Base-by-base conservation (phyloP, 345 rosid genomes). In the Passiflora organensis region DNA sequence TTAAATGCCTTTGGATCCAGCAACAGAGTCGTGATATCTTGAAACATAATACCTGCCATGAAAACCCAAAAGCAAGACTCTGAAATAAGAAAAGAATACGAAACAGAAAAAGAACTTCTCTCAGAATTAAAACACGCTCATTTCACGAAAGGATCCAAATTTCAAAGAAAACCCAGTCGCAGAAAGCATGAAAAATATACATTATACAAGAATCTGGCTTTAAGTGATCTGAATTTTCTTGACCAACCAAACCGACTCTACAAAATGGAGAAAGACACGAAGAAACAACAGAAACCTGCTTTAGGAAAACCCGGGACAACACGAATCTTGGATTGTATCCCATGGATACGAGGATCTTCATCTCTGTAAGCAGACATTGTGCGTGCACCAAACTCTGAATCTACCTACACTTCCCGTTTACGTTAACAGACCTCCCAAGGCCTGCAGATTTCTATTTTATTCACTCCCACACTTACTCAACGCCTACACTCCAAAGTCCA, bases 41-140 rank as follows among this genome's bases (percentile, higher is more conserved):
- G 97, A 67, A 94, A 94, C 96, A 86, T 89, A 20, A 89, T 89
- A 51, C 97, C 97, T 94, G 79, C 69, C 67, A 65, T n/a, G n/a
- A n/a, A n/a, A 12, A 41, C 43, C 3, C n/a, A 8, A 41, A 41
- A 15, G n/a, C n/a, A 1, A 41, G 4, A 41, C 9, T 41, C 34
- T 28, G 3, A 3, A 28, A 28, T 8, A 8, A n/a, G n/a, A n/a
- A n/a, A n/a, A n/a, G n/a, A 28, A 28, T n/a, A n/a, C n/a, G n/a
- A 28, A 28, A 28, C 3, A 2, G 34, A 28, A 28, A 28, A 28
- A 2, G 34, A n/a, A n/a, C n/a, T n/a, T n/a, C 34, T 28, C 8
- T 28, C 8, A 3, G 8, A 28, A 28, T 28, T 28, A 28, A 28
- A n/a, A n/a, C n/a, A n/a, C n/a, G n/a, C n/a, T n/a, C n/a, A n/a